Evolutionary conservation across 2,329 filamentous ascomycete species (phyloP).

Genomic region (Ophiocordyceps camponoti-saundersi): DNA sequence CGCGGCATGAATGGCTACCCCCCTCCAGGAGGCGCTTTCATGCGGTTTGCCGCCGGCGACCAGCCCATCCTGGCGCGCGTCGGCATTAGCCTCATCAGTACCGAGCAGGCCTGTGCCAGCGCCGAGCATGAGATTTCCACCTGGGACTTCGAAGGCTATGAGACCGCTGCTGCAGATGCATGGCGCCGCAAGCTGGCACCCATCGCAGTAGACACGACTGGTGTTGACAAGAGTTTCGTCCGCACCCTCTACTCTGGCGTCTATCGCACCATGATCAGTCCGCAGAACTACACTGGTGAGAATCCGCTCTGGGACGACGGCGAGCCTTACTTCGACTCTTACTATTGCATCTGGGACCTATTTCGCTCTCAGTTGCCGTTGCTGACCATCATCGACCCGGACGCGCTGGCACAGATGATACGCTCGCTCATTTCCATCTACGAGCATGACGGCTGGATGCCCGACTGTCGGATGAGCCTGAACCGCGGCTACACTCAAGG

Average conservation of each 20-base stretch:
- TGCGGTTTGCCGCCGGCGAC: constrained; percentile 35
- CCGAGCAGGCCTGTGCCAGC: constrained; percentile 47
- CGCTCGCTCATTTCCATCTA: constrained; percentile 58
- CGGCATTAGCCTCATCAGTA: constrained; percentile 53
- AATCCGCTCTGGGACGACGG: constrained; percentile 46
- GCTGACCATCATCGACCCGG: constrained; percentile 49
- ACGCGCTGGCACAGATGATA: constrained; percentile 47
- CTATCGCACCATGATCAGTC: constrained; percentile 57
- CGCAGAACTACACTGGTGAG: constrained; percentile 59
- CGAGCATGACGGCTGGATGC: constrained; percentile 50
- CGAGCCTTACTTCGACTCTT: constrained; percentile 60
- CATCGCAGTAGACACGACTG: constrained; percentile 33
- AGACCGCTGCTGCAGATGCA: constrained; percentile 30
- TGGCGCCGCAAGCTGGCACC: constrained; percentile 47
- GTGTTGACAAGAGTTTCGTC: constrained; percentile 35
- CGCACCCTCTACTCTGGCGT: constrained; percentile 54
- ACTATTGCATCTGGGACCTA: constrained; percentile 62
- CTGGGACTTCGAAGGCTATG: constrained; percentile 42
- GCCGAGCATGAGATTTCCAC: constrained; percentile 53
- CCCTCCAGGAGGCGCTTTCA: constrained; percentile 45
- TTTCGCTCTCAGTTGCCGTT: constrained; percentile 55
- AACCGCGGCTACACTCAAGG: constrained; percentile 61
- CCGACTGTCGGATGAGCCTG: constrained; percentile 62
- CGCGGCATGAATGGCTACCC: constrained; percentile 34
- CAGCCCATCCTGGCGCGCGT: constrained; percentile 45